Evolutionary conservation across 1,284 basidiomycete species (phyloP), one percentile per base, ranked within the genome.

Genomic region (Exobasidium rhododendri): DNA sequence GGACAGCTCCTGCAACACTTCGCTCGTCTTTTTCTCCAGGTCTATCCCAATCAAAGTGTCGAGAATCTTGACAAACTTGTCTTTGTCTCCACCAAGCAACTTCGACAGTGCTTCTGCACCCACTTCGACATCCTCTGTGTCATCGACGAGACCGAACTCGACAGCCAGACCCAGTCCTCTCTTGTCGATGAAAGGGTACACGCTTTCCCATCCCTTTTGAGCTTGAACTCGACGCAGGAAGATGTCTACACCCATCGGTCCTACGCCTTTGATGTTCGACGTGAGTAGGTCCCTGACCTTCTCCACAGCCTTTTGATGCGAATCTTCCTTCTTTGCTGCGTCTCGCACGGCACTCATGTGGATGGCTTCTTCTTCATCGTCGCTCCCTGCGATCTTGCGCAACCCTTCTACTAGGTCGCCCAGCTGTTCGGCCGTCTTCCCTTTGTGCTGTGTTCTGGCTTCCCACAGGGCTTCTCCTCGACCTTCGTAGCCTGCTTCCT

Each of bases 401-500:
- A 70, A 54, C 1, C 68, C 70, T 35, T 68, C 54, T 3, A 69
- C 66, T n/a, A 72, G 60, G 10, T 50, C 59, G 0, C 68, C 70
- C 1, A 72, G 55, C 59, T 72, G 70, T 10, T 59, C 62, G 14
- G 70, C 68, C 0, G 68, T 68, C 61, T 72, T 72, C 44, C 70
- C 70, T 43, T 72, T 72, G 30, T 72, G 70, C 59, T 70, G 70
- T 1, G 70, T 72, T 11, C 68, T 52, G 1, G 70, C 70, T 45
- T 68, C 64, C 68, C 68, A 72, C 1, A 72, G 45, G 7, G 63
- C 70, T 0, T 64, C 67, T 2, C 70, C n/a, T 6, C 68, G 2
- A 2, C 70, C 68, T 30, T 72, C 66, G 50, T 66, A 58, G 5
- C 63, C 70, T 0, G 63, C 68, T 24, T 70, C 66, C 20, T 65